These are phyloP conservation scores for Xylariaceae sp. DNA, from an alignment of 2,329 filamentous ascomycete genomes.

Conservation along the genomic window DNA sequence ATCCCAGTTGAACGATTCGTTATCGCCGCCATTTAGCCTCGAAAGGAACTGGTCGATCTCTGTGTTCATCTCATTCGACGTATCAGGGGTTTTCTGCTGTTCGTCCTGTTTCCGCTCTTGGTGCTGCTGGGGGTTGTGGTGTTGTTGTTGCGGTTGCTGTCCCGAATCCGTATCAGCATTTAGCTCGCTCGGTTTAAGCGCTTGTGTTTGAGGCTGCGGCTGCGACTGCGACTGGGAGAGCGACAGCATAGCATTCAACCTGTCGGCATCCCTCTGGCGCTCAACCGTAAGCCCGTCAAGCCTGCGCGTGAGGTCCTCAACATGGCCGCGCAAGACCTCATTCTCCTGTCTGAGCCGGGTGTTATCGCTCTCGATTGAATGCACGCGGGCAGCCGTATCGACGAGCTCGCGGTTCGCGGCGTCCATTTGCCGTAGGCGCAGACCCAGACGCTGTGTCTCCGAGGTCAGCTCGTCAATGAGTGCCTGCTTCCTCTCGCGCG, in stretches of 20 bases:
- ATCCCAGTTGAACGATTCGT: neutral
- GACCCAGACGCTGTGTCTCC: neutral
- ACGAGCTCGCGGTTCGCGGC: neutral
- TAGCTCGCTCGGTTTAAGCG: no score
- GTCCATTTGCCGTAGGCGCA: neutral
- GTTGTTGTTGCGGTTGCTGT: no score
- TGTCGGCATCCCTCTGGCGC: neutral
- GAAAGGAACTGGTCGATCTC: neutral
- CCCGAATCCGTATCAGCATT: no score
- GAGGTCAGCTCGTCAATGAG: conserved; percentile 12
- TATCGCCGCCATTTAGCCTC: neutral
- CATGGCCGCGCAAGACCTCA: neutral
- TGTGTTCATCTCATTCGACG: neutral
- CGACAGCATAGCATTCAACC: neutral
- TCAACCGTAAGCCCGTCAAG: neutral
- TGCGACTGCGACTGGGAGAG: no score
- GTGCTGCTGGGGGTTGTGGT: neutral
- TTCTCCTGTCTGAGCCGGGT: conserved; percentile 1
- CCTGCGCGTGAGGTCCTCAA: neutral
- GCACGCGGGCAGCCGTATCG: neutral
- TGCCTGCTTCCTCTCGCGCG: conserved; percentile 9
- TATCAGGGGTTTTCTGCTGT: neutral
- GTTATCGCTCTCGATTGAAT: neutral
- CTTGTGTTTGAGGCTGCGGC: no score
- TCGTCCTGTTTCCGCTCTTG: neutral